Conservation (phyloP, 2,329 filamentous ascomycete species). For the Arachnomyces sp. region DNA sequence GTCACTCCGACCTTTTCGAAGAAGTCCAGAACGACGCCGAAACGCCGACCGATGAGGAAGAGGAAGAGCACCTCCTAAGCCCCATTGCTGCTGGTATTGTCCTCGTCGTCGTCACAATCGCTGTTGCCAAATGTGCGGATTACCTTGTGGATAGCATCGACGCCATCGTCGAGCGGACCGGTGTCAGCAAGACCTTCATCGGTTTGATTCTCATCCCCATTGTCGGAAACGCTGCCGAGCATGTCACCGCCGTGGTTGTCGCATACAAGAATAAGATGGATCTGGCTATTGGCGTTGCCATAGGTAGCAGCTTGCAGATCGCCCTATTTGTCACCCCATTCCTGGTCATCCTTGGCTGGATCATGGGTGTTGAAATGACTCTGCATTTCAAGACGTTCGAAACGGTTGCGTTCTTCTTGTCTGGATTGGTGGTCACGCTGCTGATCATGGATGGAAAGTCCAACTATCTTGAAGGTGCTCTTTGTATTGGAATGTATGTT, state of each 20-base stretch:
- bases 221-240: slow-evolving; percentile 72
- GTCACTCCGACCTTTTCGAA: slow-evolving; percentile 66
- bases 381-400: slow-evolving; percentile 75
- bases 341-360: slow-evolving; percentile 73
- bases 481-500: slow-evolving; percentile 53
- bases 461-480: slow-evolving; percentile 75
- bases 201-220: slow-evolving; percentile 73
- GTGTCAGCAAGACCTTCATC: slow-evolving; percentile 74
- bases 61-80: slow-evolving; percentile 48
- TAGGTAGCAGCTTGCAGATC: slow-evolving; percentile 76
- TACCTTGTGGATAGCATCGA: slow-evolving; percentile 73
- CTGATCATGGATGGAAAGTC: slow-evolving; percentile 73
- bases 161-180: slow-evolving; percentile 58
- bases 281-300: slow-evolving; percentile 67
- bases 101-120: slow-evolving; percentile 60
- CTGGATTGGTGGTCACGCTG: slow-evolving; percentile 65
- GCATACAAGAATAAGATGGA: slow-evolving; percentile 65
- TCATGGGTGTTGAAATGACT: slow-evolving; percentile 64
- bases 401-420: slow-evolving; percentile 69
- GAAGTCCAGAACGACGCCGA: slow-evolving; percentile 30
- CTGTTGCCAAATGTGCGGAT: slow-evolving; percentile 68
- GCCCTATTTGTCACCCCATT: slow-evolving; percentile 73
- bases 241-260: slow-evolving; percentile 74
- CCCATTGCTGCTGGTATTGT: slow-evolving; percentile 59
- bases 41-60: slow-evolving; percentile 31